Conservation (phyloP, 164 flowering plant genomes). For the Stephania japonica region DNA sequence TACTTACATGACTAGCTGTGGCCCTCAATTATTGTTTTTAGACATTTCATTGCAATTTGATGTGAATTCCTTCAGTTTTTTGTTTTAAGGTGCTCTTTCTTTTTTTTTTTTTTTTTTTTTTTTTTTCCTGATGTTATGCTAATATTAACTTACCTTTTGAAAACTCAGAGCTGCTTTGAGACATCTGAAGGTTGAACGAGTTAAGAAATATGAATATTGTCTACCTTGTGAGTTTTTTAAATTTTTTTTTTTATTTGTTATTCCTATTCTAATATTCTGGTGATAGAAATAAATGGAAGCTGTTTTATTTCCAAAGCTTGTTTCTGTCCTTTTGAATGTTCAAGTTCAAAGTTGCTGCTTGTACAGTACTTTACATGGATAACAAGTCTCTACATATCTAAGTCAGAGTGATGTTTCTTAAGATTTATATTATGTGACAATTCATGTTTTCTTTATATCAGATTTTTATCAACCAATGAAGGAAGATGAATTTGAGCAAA, state of each 20-base stretch:
- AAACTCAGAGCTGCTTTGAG: constrained; percentile 69
- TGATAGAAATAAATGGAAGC: background rate
- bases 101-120: background rate
- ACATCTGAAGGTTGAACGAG: constrained; percentile 71
- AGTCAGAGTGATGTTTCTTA: background rate
- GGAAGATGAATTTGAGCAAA: constrained; percentile 84
- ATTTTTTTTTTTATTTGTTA: constrained; percentile 5
- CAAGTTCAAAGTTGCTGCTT: background rate
- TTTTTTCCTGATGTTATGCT: background rate
- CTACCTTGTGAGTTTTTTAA: constrained; percentile 67
- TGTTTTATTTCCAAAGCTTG: background rate
- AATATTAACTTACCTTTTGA: too few species aligned
- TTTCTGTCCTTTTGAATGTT: background rate
- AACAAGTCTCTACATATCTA: background rate
- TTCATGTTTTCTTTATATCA: constrained; percentile 21
- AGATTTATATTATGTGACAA: background rate
- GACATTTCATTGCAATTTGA: background rate
- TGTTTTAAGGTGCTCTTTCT: background rate
- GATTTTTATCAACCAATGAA: constrained; percentile 82
- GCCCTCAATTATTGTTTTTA: background rate
- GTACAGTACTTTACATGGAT: background rate
- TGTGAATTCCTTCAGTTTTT: background rate
- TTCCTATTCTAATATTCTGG: background rate
- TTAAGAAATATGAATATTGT: constrained; percentile 87
- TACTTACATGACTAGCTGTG: background rate